Evolutionary conservation across 805 yeast genomes (phyloP), one percentile per base, ranked within the genome.

Genomic region (Suhomyces sp.): DNA sequence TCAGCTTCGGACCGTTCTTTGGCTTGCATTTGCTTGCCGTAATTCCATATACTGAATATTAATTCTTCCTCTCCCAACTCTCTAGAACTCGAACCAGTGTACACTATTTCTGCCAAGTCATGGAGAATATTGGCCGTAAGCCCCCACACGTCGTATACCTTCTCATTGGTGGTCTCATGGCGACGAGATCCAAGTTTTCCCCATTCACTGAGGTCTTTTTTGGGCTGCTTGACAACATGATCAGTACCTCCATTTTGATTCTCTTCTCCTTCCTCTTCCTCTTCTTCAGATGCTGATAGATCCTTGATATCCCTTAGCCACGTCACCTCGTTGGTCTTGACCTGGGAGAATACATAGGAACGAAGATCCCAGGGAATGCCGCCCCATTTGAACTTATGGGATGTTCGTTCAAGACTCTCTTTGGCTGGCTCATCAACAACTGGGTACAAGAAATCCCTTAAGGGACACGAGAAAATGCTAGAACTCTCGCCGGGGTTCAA

Each of bases 401-500:
- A 56, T 5, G 56, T 45, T 19, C 63, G 43, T 23, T 64, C 67
- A 8, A 64, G 35, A 21, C 61, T 48, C 40, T 66, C 72, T 3
- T 23, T 22, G 11, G 50, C 38, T 7, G 52, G 38, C 48, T 33
- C 56, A 12, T 33, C 40, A 15, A 19, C 19, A 13, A 31, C 11
- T 7, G 72, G 72, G 31, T 62, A 61, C 27, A 65, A 43, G 33
- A 84, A 71, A 50, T 84, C 95, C 26, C 64, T 58, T 15, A 84
- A 59, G 4, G 93, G 91, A 12, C 84, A 76, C 16, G 84, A 77
- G 53, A 83, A 84, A 3, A 84, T 68, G 9, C 81, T 71, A 1
- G 88, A 70, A 11, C 84, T 77, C 53, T 84, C 95, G 11, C 90
- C 95, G 2, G 90, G 90, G 43, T 84, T 84, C 35, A 84, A 56